Conservation (phyloP, 768 basidiomycete genomes). For the Termitomyces sp. region DNA sequence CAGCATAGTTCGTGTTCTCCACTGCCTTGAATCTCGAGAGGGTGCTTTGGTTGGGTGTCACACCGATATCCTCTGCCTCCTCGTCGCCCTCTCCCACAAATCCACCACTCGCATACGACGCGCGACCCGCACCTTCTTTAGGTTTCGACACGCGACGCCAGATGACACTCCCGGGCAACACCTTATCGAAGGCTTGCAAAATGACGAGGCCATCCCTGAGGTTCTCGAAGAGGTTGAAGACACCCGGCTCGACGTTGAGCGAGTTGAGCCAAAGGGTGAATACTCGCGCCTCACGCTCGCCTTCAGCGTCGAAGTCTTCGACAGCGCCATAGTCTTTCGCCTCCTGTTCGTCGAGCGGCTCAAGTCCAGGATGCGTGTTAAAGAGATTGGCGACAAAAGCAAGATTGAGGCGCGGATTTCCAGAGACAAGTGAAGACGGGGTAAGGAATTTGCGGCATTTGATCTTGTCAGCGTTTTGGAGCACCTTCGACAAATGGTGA, state of each 20-base stretch:
- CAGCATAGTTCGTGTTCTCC: slow-evolving; percentile 95
- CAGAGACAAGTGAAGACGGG: slow-evolving; percentile 82
- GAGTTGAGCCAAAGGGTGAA: slow-evolving; percentile 99
- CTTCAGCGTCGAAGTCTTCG: slow-evolving; percentile 98
- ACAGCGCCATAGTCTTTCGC: slow-evolving; percentile 84
- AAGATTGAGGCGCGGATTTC: slow-evolving; percentile 96
- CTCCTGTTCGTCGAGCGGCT: slow-evolving; percentile 90
- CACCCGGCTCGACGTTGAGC: slow-evolving; percentile 91
- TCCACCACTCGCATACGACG: slow-evolving; percentile 31
- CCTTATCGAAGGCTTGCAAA: slow-evolving; percentile 95
- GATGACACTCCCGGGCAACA: slow-evolving; percentile 85
- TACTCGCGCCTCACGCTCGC: slow-evolving; percentile 95
- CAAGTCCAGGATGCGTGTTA: slow-evolving; percentile 95
- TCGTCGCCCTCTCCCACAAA: slow-evolving; percentile 49
- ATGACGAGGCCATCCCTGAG: slow-evolving; percentile 88
- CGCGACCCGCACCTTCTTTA: slow-evolving; percentile 52
- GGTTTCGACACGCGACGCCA: slow-evolving; percentile 98
- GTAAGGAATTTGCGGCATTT: slow-evolving; percentile 96
- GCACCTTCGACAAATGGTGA: slow-evolving; percentile 39
- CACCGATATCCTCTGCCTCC: slow-evolving; percentile 73
- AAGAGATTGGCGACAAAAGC: slow-evolving; percentile 98
- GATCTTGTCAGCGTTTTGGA: slow-evolving; percentile 90
- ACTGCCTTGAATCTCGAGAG: slow-evolving; percentile 96
- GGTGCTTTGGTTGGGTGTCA: slow-evolving; percentile 76
- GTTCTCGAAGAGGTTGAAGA: slow-evolving; percentile 96